These are phyloP conservation scores for Brassica balearica DNA, from an alignment of 441 rosid genomes.

Conservation along the genomic window DNA sequence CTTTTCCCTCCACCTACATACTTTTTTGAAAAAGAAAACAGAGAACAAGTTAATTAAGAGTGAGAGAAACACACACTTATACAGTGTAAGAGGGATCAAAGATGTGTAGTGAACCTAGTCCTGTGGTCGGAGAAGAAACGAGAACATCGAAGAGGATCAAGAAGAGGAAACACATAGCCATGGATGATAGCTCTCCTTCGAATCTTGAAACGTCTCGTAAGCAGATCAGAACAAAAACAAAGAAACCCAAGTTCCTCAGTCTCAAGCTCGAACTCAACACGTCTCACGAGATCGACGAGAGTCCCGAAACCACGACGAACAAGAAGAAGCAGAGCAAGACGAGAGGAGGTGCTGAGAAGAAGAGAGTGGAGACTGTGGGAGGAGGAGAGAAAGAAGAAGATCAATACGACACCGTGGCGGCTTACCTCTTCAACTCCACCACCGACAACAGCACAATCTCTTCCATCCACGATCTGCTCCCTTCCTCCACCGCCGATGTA, in stretches of 20 bases:
- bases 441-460: conserved; percentile 59
- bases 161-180: conserved; percentile 32
- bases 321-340: conserved; percentile 36
- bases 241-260: conserved; percentile 68
- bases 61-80: conserved; percentile 2
- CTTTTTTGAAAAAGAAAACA: background rate
- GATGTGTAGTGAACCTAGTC: conserved; percentile 41
- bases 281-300: background rate
- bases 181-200: conserved; percentile 10
- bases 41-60: conserved; percentile 31
- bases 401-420: conserved; percentile 55
- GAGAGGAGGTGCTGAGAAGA: conserved; percentile 19
- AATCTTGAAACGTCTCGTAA: conserved; percentile 48
- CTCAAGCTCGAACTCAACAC: conserved; percentile 53
- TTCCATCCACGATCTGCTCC: conserved; percentile 58
- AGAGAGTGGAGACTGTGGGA: conserved; percentile 23
- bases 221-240: conserved; percentile 56
- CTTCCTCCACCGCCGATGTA: conserved; percentile 45
- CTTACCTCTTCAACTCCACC: conserved; percentile 60
- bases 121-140: conserved; percentile 25
- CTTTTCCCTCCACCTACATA: conserved; percentile 35
- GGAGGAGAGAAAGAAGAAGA: conserved; percentile 35
- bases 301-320: background rate
- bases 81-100: conserved; percentile 24
- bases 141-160: conserved; percentile 38